Conservation (phyloP, 306 rosid species). For the Oemleria cerasiformis region DNA sequence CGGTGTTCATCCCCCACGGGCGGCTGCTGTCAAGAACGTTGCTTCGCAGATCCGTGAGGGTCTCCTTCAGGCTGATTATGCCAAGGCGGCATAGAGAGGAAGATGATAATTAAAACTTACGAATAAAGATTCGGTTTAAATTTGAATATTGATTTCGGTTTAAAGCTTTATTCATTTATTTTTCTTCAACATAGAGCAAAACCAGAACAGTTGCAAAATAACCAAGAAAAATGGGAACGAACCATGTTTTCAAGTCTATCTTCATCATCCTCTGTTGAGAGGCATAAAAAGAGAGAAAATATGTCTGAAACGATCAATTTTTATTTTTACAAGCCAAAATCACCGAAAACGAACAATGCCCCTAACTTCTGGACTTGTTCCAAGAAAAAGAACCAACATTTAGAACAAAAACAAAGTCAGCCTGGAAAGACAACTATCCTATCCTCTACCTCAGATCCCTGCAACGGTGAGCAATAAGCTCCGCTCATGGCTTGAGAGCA, state of each 20-base stretch:
- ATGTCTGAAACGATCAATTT: slow-evolving; percentile 23
- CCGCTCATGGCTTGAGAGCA: slow-evolving; percentile 77
- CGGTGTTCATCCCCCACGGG: slow-evolving; percentile 76
- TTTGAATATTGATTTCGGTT: too few relatives aligned
- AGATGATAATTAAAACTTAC: too few relatives aligned
- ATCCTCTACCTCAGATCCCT: slow-evolving; percentile 39
- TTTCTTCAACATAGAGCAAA: too few relatives aligned
- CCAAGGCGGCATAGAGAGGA: not conserved
- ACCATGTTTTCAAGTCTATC: slow-evolving; percentile 5
- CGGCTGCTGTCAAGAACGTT: slow-evolving; percentile 66
- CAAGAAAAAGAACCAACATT: slow-evolving; percentile 9
- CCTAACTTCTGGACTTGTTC: slow-evolving; percentile 15
- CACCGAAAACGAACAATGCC: not conserved
- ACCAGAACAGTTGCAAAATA: not conserved
- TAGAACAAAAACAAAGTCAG: slow-evolving; percentile 22
- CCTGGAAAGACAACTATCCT: slow-evolving; percentile 31
- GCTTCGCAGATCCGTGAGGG: slow-evolving; percentile 70
- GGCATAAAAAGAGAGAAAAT: not conserved
- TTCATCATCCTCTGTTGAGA: slow-evolving; percentile 22
- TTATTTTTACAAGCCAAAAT: slow-evolving; percentile 42
- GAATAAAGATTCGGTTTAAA: not conserved
- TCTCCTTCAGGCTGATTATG: slow-evolving; percentile 50
- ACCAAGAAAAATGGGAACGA: slow-evolving; percentile 11
- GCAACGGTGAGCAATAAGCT: slow-evolving; percentile 17
- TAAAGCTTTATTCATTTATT: too few relatives aligned